Conservation (phyloP, 129 eudicot genomes). For the Silybum marianum region DNA sequence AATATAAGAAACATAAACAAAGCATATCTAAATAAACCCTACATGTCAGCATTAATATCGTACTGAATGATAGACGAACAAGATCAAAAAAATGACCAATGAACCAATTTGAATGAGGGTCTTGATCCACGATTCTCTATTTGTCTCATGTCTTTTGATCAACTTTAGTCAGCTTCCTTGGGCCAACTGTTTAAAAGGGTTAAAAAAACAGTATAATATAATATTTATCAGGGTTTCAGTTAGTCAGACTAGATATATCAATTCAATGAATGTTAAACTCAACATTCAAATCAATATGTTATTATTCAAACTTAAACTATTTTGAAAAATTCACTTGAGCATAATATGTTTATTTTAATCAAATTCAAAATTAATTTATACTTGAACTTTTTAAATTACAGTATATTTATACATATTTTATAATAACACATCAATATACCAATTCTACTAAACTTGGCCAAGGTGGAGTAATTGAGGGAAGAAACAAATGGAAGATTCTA, state of each 20-base stretch:
- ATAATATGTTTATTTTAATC: neutral
- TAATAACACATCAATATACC: neutral
- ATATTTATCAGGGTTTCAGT: no score
- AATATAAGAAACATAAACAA: neutral
- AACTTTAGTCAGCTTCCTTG: neutral
- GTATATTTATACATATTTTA: no score
- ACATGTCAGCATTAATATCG: neutral
- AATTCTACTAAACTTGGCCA: neutral
- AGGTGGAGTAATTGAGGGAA: neutral
- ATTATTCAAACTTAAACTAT: neutral
- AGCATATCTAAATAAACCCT: neutral
- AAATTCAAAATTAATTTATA: no score
- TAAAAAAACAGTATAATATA: neutral
- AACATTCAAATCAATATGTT: no score
- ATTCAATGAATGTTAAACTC: neutral
- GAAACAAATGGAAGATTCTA: neutral
- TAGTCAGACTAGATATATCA: neutral
- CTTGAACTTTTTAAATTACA: neutral
- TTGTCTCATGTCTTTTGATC: neutral
- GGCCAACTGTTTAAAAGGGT: neutral
- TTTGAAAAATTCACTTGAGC: neutral
- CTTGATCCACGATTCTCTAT: no score
- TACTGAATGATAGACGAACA: neutral
- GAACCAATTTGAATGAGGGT: neutral
- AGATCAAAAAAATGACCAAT: neutral